These are phyloP conservation scores for Exophiala aquamarina DNA, from an alignment of 2,329 filamentous ascomycete genomes.

Conservation along the genomic window DNA sequence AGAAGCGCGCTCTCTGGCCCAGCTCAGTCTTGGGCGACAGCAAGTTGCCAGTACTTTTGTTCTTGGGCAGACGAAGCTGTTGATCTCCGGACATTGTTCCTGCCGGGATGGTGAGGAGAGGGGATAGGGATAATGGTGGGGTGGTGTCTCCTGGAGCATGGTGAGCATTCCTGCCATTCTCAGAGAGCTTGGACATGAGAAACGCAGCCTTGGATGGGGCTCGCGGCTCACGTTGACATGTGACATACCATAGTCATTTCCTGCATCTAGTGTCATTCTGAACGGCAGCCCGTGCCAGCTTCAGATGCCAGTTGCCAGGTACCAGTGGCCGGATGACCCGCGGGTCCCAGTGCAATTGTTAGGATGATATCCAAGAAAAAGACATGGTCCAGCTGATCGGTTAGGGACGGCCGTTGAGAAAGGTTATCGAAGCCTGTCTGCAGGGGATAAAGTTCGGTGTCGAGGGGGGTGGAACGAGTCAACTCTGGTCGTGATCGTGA, in stretches of 20 bases:
- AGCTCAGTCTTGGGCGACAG: constrained; percentile 47
- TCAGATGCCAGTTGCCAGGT: constrained; percentile 2
- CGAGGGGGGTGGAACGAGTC: too few species aligned
- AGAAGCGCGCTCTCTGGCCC: constrained; percentile 67
- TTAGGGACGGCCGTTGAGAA: neutral
- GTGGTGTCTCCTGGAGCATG: constrained; percentile 16
- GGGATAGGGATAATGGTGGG: constrained; percentile 19
- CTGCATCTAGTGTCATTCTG: constrained; percentile 24
- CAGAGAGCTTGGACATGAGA: neutral
- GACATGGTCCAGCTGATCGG: constrained; percentile 9
- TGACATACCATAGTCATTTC: constrained; percentile 17
- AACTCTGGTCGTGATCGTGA: too few species aligned
- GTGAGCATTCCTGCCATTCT: neutral
- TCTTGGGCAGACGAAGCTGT: constrained; percentile 42
- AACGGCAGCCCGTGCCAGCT: constrained; percentile 1
- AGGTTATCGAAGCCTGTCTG: too few species aligned
- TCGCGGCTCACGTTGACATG: neutral
- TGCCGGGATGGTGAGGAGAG: constrained; percentile 16
- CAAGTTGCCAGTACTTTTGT: constrained; percentile 51
- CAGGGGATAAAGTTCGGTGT: too few species aligned
- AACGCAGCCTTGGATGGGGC: neutral
- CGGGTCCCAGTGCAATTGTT: constrained; percentile 14
- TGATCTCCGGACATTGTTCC: constrained; percentile 14
- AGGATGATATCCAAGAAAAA: constrained; percentile 8
- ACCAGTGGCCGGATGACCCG: constrained; percentile 11